phyloP scores from a whole-genome alignment of 2,329 filamentous ascomycete genomes.

The Pleochaeta shiraiana region DNA sequence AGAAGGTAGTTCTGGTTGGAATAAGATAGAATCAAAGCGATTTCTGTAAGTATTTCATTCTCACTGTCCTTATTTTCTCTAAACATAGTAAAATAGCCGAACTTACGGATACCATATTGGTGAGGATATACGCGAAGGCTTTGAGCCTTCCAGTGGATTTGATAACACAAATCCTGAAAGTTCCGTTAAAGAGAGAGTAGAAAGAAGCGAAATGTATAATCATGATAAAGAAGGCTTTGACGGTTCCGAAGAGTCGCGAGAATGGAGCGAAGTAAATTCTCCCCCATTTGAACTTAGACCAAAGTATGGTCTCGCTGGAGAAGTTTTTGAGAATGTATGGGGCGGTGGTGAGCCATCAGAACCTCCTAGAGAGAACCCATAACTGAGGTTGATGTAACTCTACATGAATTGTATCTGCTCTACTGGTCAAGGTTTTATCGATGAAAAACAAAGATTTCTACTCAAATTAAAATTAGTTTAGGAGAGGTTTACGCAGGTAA shows the following conservation, averaged over 20 bases:
- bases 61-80: no score
- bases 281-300: conserved; percentile 14
- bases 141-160: conserved; percentile 27
- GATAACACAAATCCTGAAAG: no score
- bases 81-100: conserved; percentile 22
- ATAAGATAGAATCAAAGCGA: conserved; percentile 30
- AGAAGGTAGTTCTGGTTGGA: conserved; percentile 38
- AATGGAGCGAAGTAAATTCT: conserved; percentile 21
- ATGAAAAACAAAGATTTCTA: no score
- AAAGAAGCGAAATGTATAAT: conserved; percentile 18
- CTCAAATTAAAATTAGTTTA: no score
- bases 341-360: conserved; percentile 12
- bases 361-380: conserved; percentile 15
- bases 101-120: conserved; percentile 25
- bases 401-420: no score
- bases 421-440: no score
- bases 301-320: conserved; percentile 18
- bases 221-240: conserved; percentile 17
- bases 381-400: not conserved
- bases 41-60: conserved; percentile 25
- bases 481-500: no score
- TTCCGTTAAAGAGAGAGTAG: no score
- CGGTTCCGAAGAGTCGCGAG: conserved; percentile 21
- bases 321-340: conserved; percentile 20
- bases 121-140: conserved; percentile 31